Base-by-base conservation (phyloP, 257 asterid species). In the Handroanthus guayacan region DNA sequence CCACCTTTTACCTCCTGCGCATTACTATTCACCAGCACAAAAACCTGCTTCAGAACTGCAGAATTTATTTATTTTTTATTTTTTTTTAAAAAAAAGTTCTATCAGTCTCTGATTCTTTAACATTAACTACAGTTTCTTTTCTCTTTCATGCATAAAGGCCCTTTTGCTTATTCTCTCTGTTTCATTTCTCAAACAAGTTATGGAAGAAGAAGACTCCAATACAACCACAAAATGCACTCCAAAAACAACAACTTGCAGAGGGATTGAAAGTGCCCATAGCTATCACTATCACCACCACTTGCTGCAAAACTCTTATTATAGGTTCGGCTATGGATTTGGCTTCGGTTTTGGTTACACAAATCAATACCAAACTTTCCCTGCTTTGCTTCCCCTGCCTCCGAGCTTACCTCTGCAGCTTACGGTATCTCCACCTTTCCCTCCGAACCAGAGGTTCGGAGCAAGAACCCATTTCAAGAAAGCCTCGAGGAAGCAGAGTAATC, bases 301-400 rank as follows among this genome's bases (percentile, higher is more conserved):
- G 60, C 17, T 88, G 79, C 89, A 84, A 45, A 83, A 82, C 51
- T 81, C 92, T 5, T 82, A 85, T 5, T 82, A 85, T 66, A 82
- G 84, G 61, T 55, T 62, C 60, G 85, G 74, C 9, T 77, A 66
- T 86, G 89, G 89, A 1, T 88, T 81, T 63, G 94, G 94, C 5
- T 78, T 20, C 9, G 83, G 68, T 8, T 80, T 78, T 70, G 82
- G 76, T 9, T 85, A 84, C 83, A 86, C 84, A 41, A 88, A 88
- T 67, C 92, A 79, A 65, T 83, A 82, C 87, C 94, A 88, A 50
- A 72, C 66, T 41, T 82, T 77, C 63, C 97, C 97, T 51, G 82
- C 96, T 81, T 85, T 90, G 44, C 96, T 94, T 54, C 98, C 98
- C 79, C 82, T 94, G 78, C 97, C 97, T 62, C 87, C 89, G 13